These are phyloP conservation scores for Acanthamoeba triangularis DNA, from an alignment of 208 protist species.

Conservation along the genomic window DNA sequence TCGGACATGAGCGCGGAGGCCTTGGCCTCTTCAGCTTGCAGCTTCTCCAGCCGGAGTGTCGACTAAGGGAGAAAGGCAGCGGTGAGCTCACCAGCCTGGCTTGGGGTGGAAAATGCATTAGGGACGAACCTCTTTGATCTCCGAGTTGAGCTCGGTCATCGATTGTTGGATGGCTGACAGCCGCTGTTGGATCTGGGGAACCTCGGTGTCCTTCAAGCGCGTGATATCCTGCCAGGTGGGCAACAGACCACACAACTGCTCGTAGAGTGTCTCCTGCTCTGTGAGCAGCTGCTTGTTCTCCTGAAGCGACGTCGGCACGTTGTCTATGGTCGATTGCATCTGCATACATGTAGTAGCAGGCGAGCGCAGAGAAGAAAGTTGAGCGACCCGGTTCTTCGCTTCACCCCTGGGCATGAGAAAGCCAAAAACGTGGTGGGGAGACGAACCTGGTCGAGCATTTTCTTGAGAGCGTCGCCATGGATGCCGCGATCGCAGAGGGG, in stretches of 20 bases:
- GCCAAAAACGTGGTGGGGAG: neutral
- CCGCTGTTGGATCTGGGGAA: neutral
- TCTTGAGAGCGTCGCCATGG: neutral
- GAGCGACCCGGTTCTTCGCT: neutral
- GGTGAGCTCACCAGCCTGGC: no score
- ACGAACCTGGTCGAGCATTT: slow-evolving; percentile 52
- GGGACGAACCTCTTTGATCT: neutral
- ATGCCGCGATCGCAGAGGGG: slow-evolving; percentile 80
- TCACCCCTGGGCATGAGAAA: neutral
- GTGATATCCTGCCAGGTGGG: slow-evolving; percentile 59
- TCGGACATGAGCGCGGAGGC: slow-evolving; percentile 29
- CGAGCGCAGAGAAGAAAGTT: neutral
- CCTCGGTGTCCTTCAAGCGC: slow-evolving; percentile 7
- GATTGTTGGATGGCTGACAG: neutral
- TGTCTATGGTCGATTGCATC: slow-evolving; percentile 47
- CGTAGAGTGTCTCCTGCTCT: neutral
- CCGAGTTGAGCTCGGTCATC: neutral
- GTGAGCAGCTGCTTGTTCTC: neutral
- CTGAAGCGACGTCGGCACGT: slow-evolving; percentile 63
- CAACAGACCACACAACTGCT: slow-evolving; percentile 4
- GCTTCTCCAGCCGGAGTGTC: neutral
- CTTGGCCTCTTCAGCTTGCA: neutral
- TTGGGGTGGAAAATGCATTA: neutral
- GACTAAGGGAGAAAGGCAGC: neutral
- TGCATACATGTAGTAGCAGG: neutral